Base-by-base conservation (phyloP, 208 protist species). In the Strigomonas oncopelti region DNA sequence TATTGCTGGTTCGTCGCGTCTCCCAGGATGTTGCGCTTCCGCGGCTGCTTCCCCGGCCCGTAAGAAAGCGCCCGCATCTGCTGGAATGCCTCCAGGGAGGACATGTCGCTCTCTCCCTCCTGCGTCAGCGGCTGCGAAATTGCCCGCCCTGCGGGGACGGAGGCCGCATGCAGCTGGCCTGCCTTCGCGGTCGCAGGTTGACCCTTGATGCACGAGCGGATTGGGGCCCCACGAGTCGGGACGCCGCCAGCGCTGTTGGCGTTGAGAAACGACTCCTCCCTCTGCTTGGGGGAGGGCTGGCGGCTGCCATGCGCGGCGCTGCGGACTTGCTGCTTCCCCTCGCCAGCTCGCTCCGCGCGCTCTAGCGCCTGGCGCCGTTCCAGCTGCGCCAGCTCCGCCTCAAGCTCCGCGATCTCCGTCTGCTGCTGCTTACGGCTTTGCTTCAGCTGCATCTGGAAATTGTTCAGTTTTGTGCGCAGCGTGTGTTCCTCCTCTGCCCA, bases 401-500 rank as follows among this genome's bases (percentile, higher is more conserved):
- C 82, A 13, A 86, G 65, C 56, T 82, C 80, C 29, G 61, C 66
- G 5, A 88, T 32, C 77, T 95, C 85, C 31, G 75, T 58, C 72
- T 87, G 76, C 61, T 82, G 79, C 14, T 78, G 38, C 48, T 72
- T 74, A 3, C 85, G 81, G 11, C 32, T 48, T 52, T 82, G 72
- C 53, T 79, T 78, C 25, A 86, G 73, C 32, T 77, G 70, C 65
- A 57, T 63, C 73, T 93, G 83, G 46, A 90, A 56, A 8, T 72
- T 61, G 46, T 87, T 74, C 22, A 95, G 75, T 29, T 71, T 64
- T 13, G 65, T 83, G 42, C 87, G 85, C 45, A 90, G 66, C 1
- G 60, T 31, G 69, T 89, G 87, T 71, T 95, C 90, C 75, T 93
- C 87, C 74, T 95, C 90, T 18, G 87, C 87, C 85, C 90, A 93